Conservation (phyloP, 176 grass and related monocot genomes). For the Zizania latifolia region DNA sequence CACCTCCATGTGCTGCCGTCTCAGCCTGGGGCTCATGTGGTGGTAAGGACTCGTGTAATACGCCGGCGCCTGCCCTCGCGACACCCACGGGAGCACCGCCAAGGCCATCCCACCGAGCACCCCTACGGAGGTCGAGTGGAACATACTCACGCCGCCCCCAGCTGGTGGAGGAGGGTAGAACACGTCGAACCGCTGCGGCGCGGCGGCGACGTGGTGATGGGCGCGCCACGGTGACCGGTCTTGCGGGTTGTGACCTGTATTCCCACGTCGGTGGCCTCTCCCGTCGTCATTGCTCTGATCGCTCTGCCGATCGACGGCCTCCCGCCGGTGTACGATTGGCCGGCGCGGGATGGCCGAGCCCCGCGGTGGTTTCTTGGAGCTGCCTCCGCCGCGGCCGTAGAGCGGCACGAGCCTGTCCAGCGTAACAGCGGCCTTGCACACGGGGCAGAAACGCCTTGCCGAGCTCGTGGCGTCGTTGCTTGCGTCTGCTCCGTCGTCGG, state of each 20-base stretch:
- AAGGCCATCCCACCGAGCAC: slow-evolving; percentile 46
- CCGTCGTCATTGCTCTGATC: background rate
- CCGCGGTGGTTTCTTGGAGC: slow-evolving; percentile 13
- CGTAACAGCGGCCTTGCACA: slow-evolving; percentile 67
- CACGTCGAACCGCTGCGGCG: background rate
- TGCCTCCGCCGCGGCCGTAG: slow-evolving; percentile 63
- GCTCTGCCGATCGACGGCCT: slow-evolving; percentile 1
- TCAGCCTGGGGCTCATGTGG: slow-evolving; percentile 39
- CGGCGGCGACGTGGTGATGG: background rate
- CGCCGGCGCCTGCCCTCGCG: slow-evolving; percentile 30
- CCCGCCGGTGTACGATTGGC: slow-evolving; percentile 27
- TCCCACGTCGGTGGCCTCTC: background rate
- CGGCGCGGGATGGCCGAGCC: slow-evolving; percentile 33
- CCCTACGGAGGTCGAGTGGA: slow-evolving; percentile 51
- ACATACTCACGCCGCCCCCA: background rate
- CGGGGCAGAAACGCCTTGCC: slow-evolving; percentile 49
- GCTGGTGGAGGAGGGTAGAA: background rate
- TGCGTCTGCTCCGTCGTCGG: background rate
- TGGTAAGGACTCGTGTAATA: slow-evolving; percentile 40
- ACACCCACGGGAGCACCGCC: slow-evolving; percentile 49
- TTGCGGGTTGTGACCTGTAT: background rate
- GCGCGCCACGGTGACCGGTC: background rate
- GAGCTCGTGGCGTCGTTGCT: background rate
- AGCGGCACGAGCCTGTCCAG: slow-evolving; percentile 64
- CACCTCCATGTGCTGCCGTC: slow-evolving; percentile 51